Base-by-base conservation (phyloP, 441 rosid genomes). In the Isatis lusitanica region DNA sequence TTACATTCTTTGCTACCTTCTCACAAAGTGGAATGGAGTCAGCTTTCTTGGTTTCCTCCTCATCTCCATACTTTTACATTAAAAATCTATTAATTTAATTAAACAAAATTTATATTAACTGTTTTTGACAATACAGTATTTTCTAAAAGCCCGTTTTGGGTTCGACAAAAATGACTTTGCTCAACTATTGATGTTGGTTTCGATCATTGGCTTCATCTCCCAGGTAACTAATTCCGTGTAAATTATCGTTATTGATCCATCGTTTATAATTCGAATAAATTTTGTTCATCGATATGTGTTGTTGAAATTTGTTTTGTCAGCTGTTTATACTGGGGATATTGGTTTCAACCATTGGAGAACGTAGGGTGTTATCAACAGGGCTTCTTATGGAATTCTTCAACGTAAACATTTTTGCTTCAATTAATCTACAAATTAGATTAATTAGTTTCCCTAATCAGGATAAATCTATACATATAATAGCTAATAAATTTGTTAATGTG, bases 161-260 rank as follows among this genome's bases (percentile, higher is more conserved):
- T 93, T 86, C 79, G 77, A 59, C 82, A 93, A 93, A 81, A 81
- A 85, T 71, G 86, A 93, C 74, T 91, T 84, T 70, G 96, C 98
- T 66, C 85, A 88, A 76, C 74, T 91, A 10, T 43, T 87, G 76
- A 81, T 91, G 43, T 75, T 91, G 28, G 11, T 48, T 31, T 81
- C 83, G 28, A 48, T 80, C 63, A 75, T 87, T 13, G 82, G 79
- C 56, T 75, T 87, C 66, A 35, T 85, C 75, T 86, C 93, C 24
- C 96, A 93, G 94, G 97, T 83, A 60, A 66, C 9, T 21, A 44
- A 35, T 13, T 43, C 36, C 21, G 13, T 56, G 21, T 63, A 16
- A 16, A 44, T 10, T 7, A 52, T 55, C 31, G 2, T 30, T 42
- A 16, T 2, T 18, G n/a, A 16, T 7, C 15, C 5, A 28, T 39